phyloP scores from a whole-genome alignment of 2,329 filamentous ascomycete genomes.

The Aureobasidium subglaciale region DNA sequence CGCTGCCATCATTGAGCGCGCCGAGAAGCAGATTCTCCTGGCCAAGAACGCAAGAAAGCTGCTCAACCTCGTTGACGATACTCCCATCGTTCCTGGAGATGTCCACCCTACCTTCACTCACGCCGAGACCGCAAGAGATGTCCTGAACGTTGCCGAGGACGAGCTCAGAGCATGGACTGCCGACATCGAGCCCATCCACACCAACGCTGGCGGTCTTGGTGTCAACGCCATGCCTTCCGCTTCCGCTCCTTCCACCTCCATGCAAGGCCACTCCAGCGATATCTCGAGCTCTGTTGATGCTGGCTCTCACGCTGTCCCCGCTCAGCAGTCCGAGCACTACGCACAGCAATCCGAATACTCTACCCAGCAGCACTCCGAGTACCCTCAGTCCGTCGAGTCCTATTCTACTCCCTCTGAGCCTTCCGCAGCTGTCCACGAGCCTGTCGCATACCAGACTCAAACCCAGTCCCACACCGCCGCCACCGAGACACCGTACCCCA shows the following conservation, averaged over 20 bases:
- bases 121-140: constrained; percentile 63
- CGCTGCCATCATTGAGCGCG: constrained; percentile 84
- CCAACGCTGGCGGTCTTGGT: constrained; percentile 42
- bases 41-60: constrained; percentile 84
- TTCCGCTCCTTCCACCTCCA: not conserved
- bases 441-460: not conserved
- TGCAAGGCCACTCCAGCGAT: not conserved
- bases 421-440: not conserved
- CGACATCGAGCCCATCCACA: constrained; percentile 47
- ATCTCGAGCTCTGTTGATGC: not conserved
- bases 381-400: not conserved
- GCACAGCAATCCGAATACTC: constrained; percentile 1
- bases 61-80: constrained; percentile 79
- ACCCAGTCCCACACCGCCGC: not conserved
- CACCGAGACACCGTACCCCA: constrained; percentile 9
- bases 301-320: not conserved
- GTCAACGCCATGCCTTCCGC: constrained; percentile 36
- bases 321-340: constrained; percentile 1
- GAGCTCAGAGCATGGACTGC: constrained; percentile 71
- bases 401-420: not conserved
- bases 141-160: constrained; percentile 87
- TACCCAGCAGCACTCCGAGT: not conserved
- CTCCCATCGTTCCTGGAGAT: constrained; percentile 82
- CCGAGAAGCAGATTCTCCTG: constrained; percentile 93
- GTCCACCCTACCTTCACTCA: constrained; percentile 60